Percentiles rank a stretch among this genome's conserved stretches.
Evolutionary conservation across 345 rosid species (phyloP).

Genomic region (Pistacia atlantica): DNA sequence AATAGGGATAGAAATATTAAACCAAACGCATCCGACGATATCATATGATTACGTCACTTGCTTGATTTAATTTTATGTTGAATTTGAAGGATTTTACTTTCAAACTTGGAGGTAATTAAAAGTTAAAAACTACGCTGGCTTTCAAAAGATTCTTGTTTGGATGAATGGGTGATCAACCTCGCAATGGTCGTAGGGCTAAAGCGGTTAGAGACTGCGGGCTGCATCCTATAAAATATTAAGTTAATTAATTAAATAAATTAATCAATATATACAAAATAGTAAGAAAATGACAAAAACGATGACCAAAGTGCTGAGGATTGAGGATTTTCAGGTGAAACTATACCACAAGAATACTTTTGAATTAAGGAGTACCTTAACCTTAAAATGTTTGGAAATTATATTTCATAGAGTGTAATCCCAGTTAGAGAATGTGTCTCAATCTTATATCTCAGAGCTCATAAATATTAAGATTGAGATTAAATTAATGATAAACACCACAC

Average conservation of each 20-base stretch:
- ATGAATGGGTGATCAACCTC: constrained; percentile 29
- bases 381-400: too few relatives aligned
- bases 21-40: too few relatives aligned
- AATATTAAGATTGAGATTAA: too few relatives aligned
- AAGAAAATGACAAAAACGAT: constrained; percentile 21
- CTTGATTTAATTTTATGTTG: background rate
- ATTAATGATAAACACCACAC: too few relatives aligned
- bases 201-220: constrained; percentile 23
- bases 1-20: too few relatives aligned
- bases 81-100: constrained; percentile 15
- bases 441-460: too few relatives aligned
- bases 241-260: background rate
- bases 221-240: background rate
- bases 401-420: too few relatives aligned
- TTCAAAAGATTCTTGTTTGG: constrained; percentile 7
- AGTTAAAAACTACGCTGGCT: background rate
- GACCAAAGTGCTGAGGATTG: constrained; percentile 10
- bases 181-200: background rate
- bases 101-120: background rate
- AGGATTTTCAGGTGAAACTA: background rate
- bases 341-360: too few relatives aligned
- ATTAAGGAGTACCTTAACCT: too few relatives aligned
- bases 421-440: too few relatives aligned
- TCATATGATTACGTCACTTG: too few relatives aligned
- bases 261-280: background rate